Evolutionary conservation across 1,139 yeast genomes (phyloP).

Genomic region (Yamadazyma oceani): DNA sequence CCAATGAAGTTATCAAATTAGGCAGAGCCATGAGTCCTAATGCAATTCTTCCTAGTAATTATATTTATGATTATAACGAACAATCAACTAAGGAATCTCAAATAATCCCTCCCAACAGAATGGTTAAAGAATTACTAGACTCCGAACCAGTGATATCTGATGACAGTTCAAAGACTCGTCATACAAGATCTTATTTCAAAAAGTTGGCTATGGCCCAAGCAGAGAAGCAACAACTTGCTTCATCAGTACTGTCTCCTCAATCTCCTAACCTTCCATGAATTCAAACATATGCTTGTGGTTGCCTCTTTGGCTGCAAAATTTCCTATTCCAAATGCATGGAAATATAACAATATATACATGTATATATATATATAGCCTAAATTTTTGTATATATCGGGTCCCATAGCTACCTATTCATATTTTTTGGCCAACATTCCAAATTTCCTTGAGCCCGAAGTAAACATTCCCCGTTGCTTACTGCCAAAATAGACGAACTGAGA

Average conservation of each 20-base stretch:
- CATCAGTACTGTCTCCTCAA: neutral
- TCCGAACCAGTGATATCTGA: conserved; percentile 20
- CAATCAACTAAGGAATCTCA: conserved; percentile 9
- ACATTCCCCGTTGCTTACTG: too few species aligned
- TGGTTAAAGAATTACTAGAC: conserved; percentile 32
- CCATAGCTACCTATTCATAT: too few species aligned
- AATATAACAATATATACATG: too few species aligned
- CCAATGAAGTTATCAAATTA: conserved; percentile 63
- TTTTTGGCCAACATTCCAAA: too few species aligned
- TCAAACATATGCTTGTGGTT: too few species aligned
- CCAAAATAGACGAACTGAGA: conserved; percentile 1
- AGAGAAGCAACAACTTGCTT: conserved; percentile 8
- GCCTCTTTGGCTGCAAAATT: too few species aligned
- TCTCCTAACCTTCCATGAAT: too few species aligned
- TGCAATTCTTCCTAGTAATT: conserved; percentile 42
- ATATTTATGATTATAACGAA: conserved; percentile 34
- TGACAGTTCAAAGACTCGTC: conserved; percentile 17
- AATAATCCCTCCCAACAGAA: conserved; percentile 20
- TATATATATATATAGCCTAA: neutral
- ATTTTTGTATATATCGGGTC: too few species aligned
- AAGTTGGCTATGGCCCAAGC: conserved; percentile 18
- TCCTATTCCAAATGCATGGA: too few species aligned
- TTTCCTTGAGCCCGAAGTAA: conserved; percentile 1
- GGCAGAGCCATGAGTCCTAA: conserved; percentile 73
- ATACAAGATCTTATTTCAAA: conserved; percentile 43